Evolutionary conservation across 495 filamentous ascomycete species (phyloP).

Genomic region (Hypomontagnella monticulosa): DNA sequence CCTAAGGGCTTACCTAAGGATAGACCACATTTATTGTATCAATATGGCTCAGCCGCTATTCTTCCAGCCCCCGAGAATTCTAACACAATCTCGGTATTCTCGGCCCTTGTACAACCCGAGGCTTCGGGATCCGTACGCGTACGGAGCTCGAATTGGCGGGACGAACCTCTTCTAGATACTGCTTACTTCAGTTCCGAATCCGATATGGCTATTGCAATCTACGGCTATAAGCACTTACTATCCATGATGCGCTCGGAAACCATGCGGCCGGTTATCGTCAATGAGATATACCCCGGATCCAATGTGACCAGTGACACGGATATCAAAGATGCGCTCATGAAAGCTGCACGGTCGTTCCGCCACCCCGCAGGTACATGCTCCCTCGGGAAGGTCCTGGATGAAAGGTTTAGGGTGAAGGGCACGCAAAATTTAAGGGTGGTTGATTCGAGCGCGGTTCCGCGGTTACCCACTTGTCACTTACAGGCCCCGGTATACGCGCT

Average conservation of each 20-base stretch:
- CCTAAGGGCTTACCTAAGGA: slow-evolving; percentile 25
- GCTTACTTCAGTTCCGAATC: slow-evolving; percentile 27
- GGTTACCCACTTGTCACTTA: slow-evolving; percentile 56
- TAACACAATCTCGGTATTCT: slow-evolving; percentile 15
- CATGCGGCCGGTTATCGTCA: slow-evolving; percentile 6
- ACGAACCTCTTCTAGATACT: slow-evolving; percentile 27
- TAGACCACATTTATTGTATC: slow-evolving; percentile 21
- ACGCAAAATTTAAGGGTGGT: slow-evolving; percentile 49
- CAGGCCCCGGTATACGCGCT: slow-evolving; percentile 60
- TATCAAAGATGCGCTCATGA: slow-evolving; percentile 8
- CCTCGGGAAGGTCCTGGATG: slow-evolving; percentile 45
- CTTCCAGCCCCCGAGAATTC: slow-evolving; percentile 3
- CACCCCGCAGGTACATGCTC: slow-evolving; percentile 21
- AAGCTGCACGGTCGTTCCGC: slow-evolving; percentile 18
- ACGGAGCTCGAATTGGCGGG: slow-evolving; percentile 10
- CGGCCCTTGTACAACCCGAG: slow-evolving; percentile 30
- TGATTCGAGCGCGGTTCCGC: slow-evolving; percentile 55
- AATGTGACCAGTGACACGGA: slow-evolving; percentile 20
- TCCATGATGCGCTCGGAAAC: slow-evolving; percentile 25
- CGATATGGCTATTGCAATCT: slow-evolving; percentile 17
- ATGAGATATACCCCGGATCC: slow-evolving; percentile 28
- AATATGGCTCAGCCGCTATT: slow-evolving; percentile 4
- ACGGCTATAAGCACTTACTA: slow-evolving; percentile 26
- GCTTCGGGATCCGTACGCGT: slow-evolving; percentile 17
- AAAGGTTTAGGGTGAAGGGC: slow-evolving; percentile 47